These are phyloP conservation scores for Phaseolus lunatus DNA, from an alignment of 306 rosid genomes.

Conservation along the genomic window DNA sequence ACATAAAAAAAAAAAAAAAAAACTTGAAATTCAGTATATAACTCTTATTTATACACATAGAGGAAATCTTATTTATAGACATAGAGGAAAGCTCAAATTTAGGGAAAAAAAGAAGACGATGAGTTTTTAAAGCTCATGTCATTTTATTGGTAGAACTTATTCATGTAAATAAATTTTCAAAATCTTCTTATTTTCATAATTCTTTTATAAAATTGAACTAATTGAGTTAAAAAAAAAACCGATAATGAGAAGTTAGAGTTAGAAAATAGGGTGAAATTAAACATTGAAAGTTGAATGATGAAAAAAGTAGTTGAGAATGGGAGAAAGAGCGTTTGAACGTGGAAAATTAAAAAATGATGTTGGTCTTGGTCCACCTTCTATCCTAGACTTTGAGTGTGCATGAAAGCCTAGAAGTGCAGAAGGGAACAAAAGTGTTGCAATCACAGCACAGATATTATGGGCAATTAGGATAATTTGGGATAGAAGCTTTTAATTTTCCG, in stretches of 20 bases:
- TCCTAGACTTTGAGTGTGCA: slow-evolving; percentile 16
- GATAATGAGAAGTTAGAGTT: background rate
- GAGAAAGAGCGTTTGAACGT: background rate
- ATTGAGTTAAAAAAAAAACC: no score
- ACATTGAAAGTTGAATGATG: background rate
- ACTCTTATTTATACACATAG: no score
- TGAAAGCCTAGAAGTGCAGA: slow-evolving; percentile 12
- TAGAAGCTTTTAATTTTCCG: slow-evolving; percentile 32
- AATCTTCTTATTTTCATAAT: no score
- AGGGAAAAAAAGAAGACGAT: no score
- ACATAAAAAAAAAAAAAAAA: no score
- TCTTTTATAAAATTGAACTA: no score
- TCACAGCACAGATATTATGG: slow-evolving; percentile 37
- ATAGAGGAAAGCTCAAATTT: no score
- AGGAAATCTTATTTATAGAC: no score
- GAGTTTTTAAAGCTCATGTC: no score
- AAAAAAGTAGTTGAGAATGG: background rate
- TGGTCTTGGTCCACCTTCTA: background rate
- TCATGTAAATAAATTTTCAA: no score
- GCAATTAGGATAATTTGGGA: slow-evolving; percentile 23
- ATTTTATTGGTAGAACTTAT: no score
- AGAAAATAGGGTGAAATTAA: background rate
- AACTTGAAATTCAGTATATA: no score
- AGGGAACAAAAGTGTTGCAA: slow-evolving; percentile 46
- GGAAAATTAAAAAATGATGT: slow-evolving; percentile 14